Evolutionary conservation across 768 basidiomycete genomes (phyloP), one percentile per base, ranked within the genome.

Genomic region (Tricholoma flavovirens): DNA sequence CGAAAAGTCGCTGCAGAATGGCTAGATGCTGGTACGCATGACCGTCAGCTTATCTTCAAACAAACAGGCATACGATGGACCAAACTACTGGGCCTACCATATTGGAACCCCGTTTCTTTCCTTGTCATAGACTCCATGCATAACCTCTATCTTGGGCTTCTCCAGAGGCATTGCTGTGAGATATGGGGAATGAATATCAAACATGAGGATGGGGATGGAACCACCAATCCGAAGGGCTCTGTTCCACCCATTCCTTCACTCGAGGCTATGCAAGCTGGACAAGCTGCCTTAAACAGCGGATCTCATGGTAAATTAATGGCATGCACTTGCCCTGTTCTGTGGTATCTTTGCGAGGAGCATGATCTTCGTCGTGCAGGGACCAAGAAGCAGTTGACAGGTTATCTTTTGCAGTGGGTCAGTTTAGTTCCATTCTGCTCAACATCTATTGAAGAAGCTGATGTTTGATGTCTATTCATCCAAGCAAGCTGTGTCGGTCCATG

Each of bases 91-190:
- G 30, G 54, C 5, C 64, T 77, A 5, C 68, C 71, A 0, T 75
- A 76, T 59, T 75, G 69, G 66, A 60, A 74, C 36, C 66, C 66
- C 6, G 65, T 64, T 4, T 43, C 19, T 1, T 69, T 64, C 33
- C 43, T 64, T 0, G 64, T 71, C 0, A 60, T 74, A n/a, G 73
- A 77, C 40, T 54, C 66, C 1, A 77, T 77, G 73, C 75, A 77
- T 36, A 65, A 67, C n/a, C 57, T 75, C 2, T 66, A 68, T 51
- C 62, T 75, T 15, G 64, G 64, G 14, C 33, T 67, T 1, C 51
- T 73, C 24, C 52, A 65, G 17, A 55, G 66, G 24, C 71, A 73
- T 48, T 66, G 61, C 49, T 48, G 56, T 5, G 55, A 61, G 3
- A 51, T 72, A 11, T 66, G 62, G 17, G 60, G 62, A 1, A 60